phyloP scores from a whole-genome alignment of 352 stramenopile genomes.

The Phytopythium sindhum region DNA sequence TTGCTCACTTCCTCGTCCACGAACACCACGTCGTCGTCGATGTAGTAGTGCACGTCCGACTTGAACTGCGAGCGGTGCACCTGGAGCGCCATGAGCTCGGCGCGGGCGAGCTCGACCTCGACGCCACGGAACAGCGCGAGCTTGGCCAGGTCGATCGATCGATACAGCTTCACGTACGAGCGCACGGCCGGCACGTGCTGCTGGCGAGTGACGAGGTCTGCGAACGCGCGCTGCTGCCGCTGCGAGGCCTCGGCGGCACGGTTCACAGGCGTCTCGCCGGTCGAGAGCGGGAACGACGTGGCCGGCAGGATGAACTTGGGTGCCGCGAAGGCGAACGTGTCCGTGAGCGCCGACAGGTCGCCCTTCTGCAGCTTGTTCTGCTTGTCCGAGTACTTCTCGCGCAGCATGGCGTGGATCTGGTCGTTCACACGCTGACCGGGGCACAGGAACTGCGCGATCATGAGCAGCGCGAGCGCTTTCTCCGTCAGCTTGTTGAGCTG shows the following conservation, averaged over 20 bases:
- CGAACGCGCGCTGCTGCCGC: conserved; percentile 85
- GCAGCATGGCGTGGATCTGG: conserved; percentile 85
- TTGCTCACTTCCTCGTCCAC: conserved; percentile 82
- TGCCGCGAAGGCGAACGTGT: conserved; percentile 91
- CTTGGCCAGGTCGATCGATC: conserved; percentile 94
- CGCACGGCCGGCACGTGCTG: conserved; percentile 88
- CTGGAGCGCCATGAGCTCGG: conserved; percentile 83
- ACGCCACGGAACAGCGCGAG: conserved; percentile 89
- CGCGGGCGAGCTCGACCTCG: conserved; percentile 59
- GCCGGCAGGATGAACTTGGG: conserved; percentile 95
- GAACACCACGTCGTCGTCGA: conserved; percentile 74
- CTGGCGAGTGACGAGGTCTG: conserved; percentile 88
- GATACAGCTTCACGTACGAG: conserved; percentile 97
- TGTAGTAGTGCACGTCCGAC: conserved; percentile 83
- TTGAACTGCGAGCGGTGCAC: conserved; percentile 56
- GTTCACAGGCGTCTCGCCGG: conserved; percentile 49
- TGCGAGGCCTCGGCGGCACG: conserved; percentile 59
- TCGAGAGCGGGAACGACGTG: conserved; percentile 37
- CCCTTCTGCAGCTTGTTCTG: conserved; percentile 82
- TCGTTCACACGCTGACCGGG: conserved; percentile 83
- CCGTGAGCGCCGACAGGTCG: conserved; percentile 73
- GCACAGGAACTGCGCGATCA: conserved; percentile 88
- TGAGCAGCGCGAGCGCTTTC: conserved; percentile 93
- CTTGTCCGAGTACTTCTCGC: conserved; percentile 95
- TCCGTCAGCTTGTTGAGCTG: conserved; percentile 95